These are phyloP conservation scores for Puccinia novopanici DNA, from an alignment of 1,284 basidiomycete genomes.

Conservation along the genomic window DNA sequence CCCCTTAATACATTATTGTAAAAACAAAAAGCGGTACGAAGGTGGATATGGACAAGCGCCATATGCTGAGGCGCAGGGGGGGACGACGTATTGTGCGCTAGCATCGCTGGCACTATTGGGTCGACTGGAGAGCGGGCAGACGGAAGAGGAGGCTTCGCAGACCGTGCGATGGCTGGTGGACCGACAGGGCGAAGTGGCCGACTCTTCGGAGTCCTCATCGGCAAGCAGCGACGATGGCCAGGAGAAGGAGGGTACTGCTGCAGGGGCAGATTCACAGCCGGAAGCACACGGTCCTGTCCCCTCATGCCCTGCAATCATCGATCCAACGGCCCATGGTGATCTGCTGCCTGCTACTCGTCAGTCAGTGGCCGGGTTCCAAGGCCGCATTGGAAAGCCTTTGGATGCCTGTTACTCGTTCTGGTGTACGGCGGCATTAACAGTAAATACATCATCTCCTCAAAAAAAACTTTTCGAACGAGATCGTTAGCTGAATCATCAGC, in stretches of 20 bases:
- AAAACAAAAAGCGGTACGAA: conserved; percentile 73
- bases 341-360: conserved; percentile 52
- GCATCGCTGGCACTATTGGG: conserved; percentile 70
- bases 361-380: conserved; percentile 69
- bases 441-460: conserved; percentile 59
- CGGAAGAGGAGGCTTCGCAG: conserved; percentile 62
- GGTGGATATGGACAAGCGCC: conserved; percentile 85
- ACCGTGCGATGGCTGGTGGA: conserved; percentile 73
- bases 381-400: conserved; percentile 77
- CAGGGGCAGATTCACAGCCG: conserved; percentile 10
- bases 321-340: too few species aligned
- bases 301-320: not conserved
- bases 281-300: not conserved
- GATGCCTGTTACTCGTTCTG: conserved; percentile 96
- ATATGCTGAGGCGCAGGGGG: conserved; percentile 81
- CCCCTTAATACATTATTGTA: not conserved
- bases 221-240: not conserved
- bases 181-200: conserved; percentile 30
- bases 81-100: conserved; percentile 87
- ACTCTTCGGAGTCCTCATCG: not conserved
- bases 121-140: conserved; percentile 58
- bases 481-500: not conserved
- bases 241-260: not conserved
- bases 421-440: conserved; percentile 77
- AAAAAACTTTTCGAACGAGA: not conserved